phyloP scores from a whole-genome alignment of 2,329 filamentous ascomycete genomes.

The Teratosphaeriaceae sp. region DNA sequence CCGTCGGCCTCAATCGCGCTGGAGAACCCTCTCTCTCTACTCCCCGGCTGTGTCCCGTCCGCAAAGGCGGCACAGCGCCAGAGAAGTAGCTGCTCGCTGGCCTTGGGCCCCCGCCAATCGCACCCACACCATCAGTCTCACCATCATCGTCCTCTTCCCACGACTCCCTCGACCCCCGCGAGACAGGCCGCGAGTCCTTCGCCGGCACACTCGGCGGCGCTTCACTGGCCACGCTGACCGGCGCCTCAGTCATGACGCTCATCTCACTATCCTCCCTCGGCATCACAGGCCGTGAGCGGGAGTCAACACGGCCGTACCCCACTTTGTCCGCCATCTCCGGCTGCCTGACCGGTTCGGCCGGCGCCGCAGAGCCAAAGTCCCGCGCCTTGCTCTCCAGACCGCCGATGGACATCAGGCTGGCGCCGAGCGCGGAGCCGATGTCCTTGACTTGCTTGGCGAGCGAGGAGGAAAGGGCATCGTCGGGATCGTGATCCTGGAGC shows the following conservation, averaged over 20 bases:
- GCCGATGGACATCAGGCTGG: conserved; percentile 36
- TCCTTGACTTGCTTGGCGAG: conserved; percentile 35
- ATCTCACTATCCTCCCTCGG: conserved; percentile 10
- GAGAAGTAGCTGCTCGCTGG: conserved; percentile 16
- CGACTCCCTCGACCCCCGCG: conserved; percentile 7
- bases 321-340: conserved; percentile 16
- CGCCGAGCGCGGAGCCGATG: conserved; percentile 43
- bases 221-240: conserved; percentile 8
- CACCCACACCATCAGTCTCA: neutral
- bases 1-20: neutral
- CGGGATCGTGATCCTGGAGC: conserved; percentile 18
- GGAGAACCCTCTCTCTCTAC: conserved; percentile 26
- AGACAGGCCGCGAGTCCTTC: too few species aligned
- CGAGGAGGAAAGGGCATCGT: neutral
- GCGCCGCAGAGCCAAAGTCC: conserved; percentile 26
- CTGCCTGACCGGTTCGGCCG: conserved; percentile 20
- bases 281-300: conserved; percentile 4
- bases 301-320: conserved; percentile 13
- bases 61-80: conserved; percentile 9
- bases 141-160: neutral
- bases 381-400: conserved; percentile 29
- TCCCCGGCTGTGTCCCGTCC: conserved; percentile 5
- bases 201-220: conserved; percentile 39
- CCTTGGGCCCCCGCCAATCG: conserved; percentile 5
- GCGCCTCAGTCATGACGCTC: conserved; percentile 8